Base-by-base conservation (phyloP, 345 rosid species). In the Citrus medica region DNA sequence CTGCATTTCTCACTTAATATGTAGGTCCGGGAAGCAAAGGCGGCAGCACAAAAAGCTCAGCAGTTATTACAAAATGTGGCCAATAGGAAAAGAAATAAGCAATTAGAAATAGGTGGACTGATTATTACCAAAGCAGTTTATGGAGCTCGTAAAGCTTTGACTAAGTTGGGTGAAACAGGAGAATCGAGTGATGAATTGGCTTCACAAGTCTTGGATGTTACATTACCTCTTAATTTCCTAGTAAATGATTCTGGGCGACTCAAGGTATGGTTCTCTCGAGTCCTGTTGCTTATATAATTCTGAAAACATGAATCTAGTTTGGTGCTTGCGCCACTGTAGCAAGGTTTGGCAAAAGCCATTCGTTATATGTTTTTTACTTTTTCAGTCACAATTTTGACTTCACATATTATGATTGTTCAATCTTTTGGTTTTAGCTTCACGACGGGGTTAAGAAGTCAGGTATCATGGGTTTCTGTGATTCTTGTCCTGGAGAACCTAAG, bases 381-480 rank as follows among this genome's bases (percentile, higher is more conserved):
- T 46, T 46, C 17, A 13, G 28, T 3, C 27, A 58, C 28, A 59
- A 59, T 59, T 59, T 59, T 22, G 62, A 59, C 62, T 59, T 59
- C 25, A 21, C 27, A 6, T 53, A 67, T 22, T 73, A 40, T 55
- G n/a, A 60, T 61, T 58, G 24, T 76, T 74, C 28, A 40, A 35
- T 59, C 32, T 38, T 27, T 81, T 35, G 51, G 60, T 13, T 69
- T 83, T 89, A 91, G 94, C 97, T 97, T 87, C 99, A 97, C 27
- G 90, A 89, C 51, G 97, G 99, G 77, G 90, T 97, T 75, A 94
- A 91, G 85, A 94, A 97, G 83, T 93, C 94, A 0, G 98, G 97
- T 77, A 93, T 97, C 28, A 94, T 97, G 99, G 99, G 99, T 9
- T 97, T 94, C 80, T 94, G 92, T 17, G 94, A 97, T 88, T 97